Base-by-base conservation (phyloP, 2,329 filamentous ascomycete species). In the Chaetomium globosum region DNA sequence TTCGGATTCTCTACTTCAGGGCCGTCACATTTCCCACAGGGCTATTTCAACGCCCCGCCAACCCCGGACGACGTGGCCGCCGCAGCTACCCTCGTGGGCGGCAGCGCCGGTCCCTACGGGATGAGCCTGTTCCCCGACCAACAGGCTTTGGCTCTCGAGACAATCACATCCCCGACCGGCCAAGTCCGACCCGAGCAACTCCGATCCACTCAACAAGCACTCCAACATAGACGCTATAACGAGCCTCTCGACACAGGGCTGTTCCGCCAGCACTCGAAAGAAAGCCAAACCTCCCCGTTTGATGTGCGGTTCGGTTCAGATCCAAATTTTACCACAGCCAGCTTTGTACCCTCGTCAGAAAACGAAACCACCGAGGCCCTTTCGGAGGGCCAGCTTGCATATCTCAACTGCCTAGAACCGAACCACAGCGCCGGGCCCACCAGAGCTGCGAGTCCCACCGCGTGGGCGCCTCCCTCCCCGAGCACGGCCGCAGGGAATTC, bases 251-350 rank as follows among this genome's bases (percentile, higher is more conserved):
- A 43, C 39, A n/a, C 39, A 43, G 39, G 39, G 16, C 16, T 43
- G 39, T 43, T 43, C 39, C 16, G 39, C 39, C 39, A 43, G 39
- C 39, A 43, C 16, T 43, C 16, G 16, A 43, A 43, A 5, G 39
- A 43, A n/a, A 43, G 5, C 39, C 51, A 67, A 39, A 53, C 70
- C 70, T 58, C 55, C 55, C 46, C 59, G 16, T n/a, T 51, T 21
- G 64, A 80, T 71, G 80, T 89, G 53, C 84, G 85, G 67, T 91
- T 87, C 84, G 89, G 89, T 10, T 89, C 89, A 0, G 89, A 92
- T 74, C 75, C 82, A n/a, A 85, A 80, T 64, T 92, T 92, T 73
- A 82, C 79, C 67, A 75, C 77, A 26, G 74, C 85, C 70, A 82
- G 81, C n/a, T 92, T 88, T 71, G 77, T 85, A 7, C 83, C 87